Base-by-base conservation (phyloP, 768 basidiomycete species). In the Leccinellum rugosiceps region DNA sequence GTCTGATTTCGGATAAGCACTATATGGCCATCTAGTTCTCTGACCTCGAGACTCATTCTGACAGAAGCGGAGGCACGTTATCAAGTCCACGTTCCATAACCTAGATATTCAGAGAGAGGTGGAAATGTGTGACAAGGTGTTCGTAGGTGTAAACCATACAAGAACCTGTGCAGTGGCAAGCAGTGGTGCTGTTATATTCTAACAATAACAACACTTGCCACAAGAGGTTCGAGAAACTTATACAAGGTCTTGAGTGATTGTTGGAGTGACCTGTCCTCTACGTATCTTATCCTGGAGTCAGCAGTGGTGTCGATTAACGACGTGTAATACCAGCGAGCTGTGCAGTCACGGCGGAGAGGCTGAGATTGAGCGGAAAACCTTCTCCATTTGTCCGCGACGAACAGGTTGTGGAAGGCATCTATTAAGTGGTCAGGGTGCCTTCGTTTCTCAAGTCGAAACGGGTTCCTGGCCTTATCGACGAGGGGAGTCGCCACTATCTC, bases 41-140 rank as follows among this genome's bases (percentile, higher is more conserved):
- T 88, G 59, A 97, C 92, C 73, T 99, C 96, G 5, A 96, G 96
- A 11, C 94, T 94, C 94, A 98, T 98, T 96, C 96, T 98, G 66
- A 97, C 95, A 13, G 96, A 95, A 11, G 96, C 98, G 11, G 96
- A 9, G 90, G 87, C 25, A 93, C 89, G 63, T 90, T 90, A 69
- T 90, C 87, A 63, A 85, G 87, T 67, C 92, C 88, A 19, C 83
- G 80, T 65, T 88, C 87, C 82, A 98, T 86, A 1, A 92, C 93
- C 52, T 92, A 84, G 66, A 98, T 81, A 71, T 96, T 97, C 59
- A 98, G 85, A 25, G 95, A 98, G 15, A 98, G 83, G 74, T 98
- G 94, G 70, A 94, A 97, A 70, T 98, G 96, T 8, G 97, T 94
- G 56, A 96, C 93, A 68, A 93, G 83, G 63, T 86, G 85, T 60